Conservation (phyloP, 1,284 basidiomycete species). For the Tausonia pullulans region DNA sequence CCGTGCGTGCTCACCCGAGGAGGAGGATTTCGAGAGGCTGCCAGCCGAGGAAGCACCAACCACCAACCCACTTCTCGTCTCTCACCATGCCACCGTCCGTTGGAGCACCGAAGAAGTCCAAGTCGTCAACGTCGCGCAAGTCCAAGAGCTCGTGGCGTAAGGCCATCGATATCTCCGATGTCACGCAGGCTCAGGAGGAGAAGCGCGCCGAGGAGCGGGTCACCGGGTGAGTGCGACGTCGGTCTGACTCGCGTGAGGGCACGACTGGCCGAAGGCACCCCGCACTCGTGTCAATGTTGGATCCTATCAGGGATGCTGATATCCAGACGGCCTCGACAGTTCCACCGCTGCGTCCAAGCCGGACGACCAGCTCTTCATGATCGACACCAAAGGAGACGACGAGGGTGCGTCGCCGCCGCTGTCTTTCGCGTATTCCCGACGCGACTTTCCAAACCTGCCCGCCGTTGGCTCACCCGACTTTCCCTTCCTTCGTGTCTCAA, state of each 20-base stretch:
- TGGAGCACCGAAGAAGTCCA: slow-evolving; percentile 56
- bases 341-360: slow-evolving; percentile 48
- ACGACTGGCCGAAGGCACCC: not conserved
- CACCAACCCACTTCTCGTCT: too few species aligned
- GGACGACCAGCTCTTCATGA: slow-evolving; percentile 60
- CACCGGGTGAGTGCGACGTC: slow-evolving; percentile 47
- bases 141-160: slow-evolving; percentile 89
- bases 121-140: slow-evolving; percentile 55
- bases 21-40: too few species aligned
- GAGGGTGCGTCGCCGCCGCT: slow-evolving; percentile 40
- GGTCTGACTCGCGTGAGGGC: too few species aligned
- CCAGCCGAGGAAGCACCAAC: too few species aligned
- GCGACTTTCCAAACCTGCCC: not conserved
- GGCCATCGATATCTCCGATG: slow-evolving; percentile 66
- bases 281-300: not conserved
- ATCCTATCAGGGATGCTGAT: slow-evolving; percentile 16
- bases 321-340: slow-evolving; percentile 30
- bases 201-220: slow-evolving; percentile 64
- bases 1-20: too few species aligned
- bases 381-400: slow-evolving; percentile 72
- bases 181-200: slow-evolving; percentile 62
- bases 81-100: slow-evolving; percentile 12
- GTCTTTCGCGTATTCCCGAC: slow-evolving; percentile 2
- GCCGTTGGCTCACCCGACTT: not conserved
- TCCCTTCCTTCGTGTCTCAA: not conserved